Evolutionary conservation across 2,329 filamentous ascomycete species (phyloP).

Genomic region (Colletotrichum sansevieriae): DNA sequence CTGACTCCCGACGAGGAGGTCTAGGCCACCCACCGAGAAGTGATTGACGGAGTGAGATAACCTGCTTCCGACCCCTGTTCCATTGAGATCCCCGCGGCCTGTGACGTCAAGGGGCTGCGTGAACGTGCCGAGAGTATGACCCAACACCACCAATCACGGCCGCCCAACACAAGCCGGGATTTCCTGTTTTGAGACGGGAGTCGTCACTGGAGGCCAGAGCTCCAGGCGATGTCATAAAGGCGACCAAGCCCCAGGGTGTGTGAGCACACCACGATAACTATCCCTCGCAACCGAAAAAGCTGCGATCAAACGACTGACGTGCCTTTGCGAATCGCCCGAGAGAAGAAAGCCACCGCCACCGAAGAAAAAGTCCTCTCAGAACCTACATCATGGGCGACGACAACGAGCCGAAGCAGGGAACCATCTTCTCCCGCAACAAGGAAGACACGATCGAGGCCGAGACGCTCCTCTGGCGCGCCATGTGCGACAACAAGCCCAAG

Average conservation of each 20-base stretch:
- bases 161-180: constrained; percentile 13
- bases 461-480: constrained; percentile 52
- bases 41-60: constrained; percentile 16
- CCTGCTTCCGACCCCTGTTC: constrained; percentile 39
- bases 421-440: constrained; percentile 52
- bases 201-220: constrained; percentile 39
- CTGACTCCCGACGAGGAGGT: not conserved
- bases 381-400: constrained; percentile 33
- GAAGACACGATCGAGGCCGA: constrained; percentile 52
- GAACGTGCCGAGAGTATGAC: constrained; percentile 6
- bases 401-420: constrained; percentile 27
- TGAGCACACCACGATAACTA: not conserved
- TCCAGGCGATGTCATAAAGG: constrained; percentile 37
- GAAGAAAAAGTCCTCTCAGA: not conserved
- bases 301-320: not conserved
- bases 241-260: constrained; percentile 3
- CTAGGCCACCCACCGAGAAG: constrained; percentile 20
- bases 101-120: constrained; percentile 38
- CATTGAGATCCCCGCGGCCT: constrained; percentile 26
- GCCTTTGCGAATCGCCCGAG: not conserved
- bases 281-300: not conserved
- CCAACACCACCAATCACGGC: constrained; percentile 24
- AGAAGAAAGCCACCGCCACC: not conserved
- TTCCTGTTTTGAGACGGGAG: constrained; percentile 35
- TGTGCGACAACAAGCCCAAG: constrained; percentile 50